Percentiles rank a stretch among this genome's conserved stretches.
Evolutionary conservation across 148 eudicot species (phyloP).

Genomic region (Fagopyrum homotropicum): DNA sequence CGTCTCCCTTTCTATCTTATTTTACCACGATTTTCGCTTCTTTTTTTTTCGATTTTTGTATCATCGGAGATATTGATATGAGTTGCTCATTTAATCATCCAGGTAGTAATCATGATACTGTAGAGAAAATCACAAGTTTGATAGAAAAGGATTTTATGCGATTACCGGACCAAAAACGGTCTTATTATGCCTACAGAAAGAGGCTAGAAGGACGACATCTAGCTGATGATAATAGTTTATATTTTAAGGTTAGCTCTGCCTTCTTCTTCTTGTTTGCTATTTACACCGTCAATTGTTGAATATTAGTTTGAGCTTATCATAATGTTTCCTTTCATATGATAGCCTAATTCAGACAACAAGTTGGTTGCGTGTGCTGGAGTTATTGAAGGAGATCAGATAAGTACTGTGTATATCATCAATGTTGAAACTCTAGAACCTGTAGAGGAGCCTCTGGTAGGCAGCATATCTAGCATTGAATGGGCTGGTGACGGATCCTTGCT

Average conservation of each 20-base stretch:
- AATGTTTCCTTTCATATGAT: not conserved
- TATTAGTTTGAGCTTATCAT: not conserved
- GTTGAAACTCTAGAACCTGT: constrained; percentile 47
- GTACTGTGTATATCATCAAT: constrained; percentile 57
- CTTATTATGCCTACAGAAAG: not conserved
- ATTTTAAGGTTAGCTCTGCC: too few relatives aligned
- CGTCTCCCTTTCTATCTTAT: not conserved
- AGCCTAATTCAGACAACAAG: constrained; percentile 60
- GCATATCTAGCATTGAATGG: constrained; percentile 68
- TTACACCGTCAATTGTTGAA: not conserved
- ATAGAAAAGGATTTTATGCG: not conserved
- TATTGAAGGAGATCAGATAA: constrained; percentile 85
- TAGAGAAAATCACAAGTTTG: not conserved
- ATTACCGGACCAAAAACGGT: not conserved
- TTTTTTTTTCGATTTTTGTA: not conserved
- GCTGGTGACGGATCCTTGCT: constrained; percentile 74
- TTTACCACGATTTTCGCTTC: not conserved
- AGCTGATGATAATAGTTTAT: too few relatives aligned
- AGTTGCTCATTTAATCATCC: not conserved
- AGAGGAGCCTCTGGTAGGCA: constrained; percentile 61
- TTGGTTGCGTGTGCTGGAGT: constrained; percentile 94
- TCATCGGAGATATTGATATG: not conserved
- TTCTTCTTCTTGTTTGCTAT: not conserved
- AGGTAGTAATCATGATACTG: not conserved
- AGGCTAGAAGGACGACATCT: not conserved